Evolutionary conservation across 1,139 yeast genomes (phyloP), one percentile per base, ranked within the genome.

Genomic region (Pichia sp.): DNA sequence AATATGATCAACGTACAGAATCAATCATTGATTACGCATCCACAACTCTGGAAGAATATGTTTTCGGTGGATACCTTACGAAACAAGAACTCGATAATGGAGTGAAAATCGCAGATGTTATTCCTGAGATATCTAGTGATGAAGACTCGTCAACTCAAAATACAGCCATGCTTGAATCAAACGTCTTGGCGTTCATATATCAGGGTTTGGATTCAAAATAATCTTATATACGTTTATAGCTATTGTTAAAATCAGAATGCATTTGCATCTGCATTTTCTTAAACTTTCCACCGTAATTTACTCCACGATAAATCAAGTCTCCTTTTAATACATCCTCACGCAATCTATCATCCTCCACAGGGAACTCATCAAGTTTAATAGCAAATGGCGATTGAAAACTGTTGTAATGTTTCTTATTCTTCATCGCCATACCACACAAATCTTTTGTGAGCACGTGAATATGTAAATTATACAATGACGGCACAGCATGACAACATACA

Each of bases 381-480:
- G 84, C 84, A 57, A 85, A 85, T 1, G 53, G 53, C 0, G 88
- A 76, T 21, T 69, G 76, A 60, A 85, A 85, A 5, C 89, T 78
- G 54, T 80, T 79, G 60, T 78, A 85, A 59, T 85, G 95, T 45
- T 69, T 72, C 47, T 72, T 76, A 52, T 77, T 67, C 56, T 82
- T 84, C 62, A 84, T 43, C 21, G 67, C 50, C 0, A 63, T 62
- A 6, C 85, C 75, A 51, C 66, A 53, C 54, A 81, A 71, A 59
- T 85, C 95, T 37, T 63, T 68, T 0, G 89, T 76, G 37, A 85
- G 68, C 13, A 85, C 76, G 62, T 85, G 95, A 22, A 85, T 65
- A 54, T 85, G 95, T 29, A 84, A 56, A 54, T 85, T 82, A 35
- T 60, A 61, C 69, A 85, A 56, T 1, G 89, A 80, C 2, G 95